These are phyloP conservation scores for Trichoderma pleuroti DNA, from an alignment of 2,329 filamentous ascomycete genomes.

Conservation along the genomic window DNA sequence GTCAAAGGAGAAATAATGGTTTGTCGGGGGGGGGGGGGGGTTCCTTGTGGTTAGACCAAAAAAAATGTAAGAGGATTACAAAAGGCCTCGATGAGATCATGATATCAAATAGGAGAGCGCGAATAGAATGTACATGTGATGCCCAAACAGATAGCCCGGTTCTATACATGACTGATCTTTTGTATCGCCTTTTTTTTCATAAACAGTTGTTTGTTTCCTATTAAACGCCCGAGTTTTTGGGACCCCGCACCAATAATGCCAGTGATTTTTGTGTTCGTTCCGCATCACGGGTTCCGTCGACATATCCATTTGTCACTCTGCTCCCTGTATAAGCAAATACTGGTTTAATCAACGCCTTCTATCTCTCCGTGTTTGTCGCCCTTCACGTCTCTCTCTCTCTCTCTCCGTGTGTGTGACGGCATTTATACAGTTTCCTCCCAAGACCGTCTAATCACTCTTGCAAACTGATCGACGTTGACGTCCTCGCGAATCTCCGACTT, in stretches of 20 bases:
- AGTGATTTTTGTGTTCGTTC: constrained; percentile 19
- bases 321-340: constrained; percentile 22
- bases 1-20: constrained; percentile 34
- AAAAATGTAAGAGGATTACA: not conserved
- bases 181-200: constrained; percentile 30
- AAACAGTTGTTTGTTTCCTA: constrained; percentile 29
- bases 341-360: constrained; percentile 22
- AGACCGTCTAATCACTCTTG: constrained; percentile 73
- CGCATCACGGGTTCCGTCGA: constrained; percentile 31
- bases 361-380: not conserved
- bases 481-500: constrained; percentile 94
- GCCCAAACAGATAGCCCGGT: constrained; percentile 25
- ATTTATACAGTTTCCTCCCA: constrained; percentile 65
- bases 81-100: not conserved
- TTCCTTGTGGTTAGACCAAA: not conserved
- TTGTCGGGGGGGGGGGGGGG: too few relatives aligned
- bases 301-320: constrained; percentile 26
- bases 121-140: not conserved
- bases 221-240: constrained; percentile 36
- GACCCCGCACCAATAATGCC: constrained; percentile 31
- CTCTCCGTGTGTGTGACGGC: not conserved
- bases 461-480: constrained; percentile 85
- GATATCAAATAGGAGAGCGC: constrained; percentile 22
- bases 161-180: constrained; percentile 32
- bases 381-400: not conserved